Evolutionary conservation across 1,139 yeast species (phyloP).

Genomic region (Geotrichum aggregatum): DNA sequence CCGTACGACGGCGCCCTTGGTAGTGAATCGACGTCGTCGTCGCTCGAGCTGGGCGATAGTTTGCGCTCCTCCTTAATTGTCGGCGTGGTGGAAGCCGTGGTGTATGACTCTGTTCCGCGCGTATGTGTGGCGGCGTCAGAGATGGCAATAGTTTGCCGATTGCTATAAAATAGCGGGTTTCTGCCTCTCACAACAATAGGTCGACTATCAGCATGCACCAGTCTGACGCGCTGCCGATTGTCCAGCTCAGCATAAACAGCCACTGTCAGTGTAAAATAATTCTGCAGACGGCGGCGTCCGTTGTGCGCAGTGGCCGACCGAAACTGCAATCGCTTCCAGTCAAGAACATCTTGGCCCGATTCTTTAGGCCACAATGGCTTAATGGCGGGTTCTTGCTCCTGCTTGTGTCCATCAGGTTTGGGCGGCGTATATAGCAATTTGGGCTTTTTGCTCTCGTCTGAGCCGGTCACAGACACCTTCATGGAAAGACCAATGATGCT

Average conservation of each 20-base stretch:
- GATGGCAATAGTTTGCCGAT: constrained; percentile 46
- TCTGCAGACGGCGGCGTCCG: constrained; percentile 55
- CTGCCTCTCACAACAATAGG: constrained; percentile 64
- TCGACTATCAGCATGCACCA: constrained; percentile 35
- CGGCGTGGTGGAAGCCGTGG: background rate
- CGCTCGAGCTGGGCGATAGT: constrained; percentile 2
- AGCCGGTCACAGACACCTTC: constrained; percentile 31
- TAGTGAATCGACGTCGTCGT: constrained; percentile 10
- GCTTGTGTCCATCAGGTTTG: constrained; percentile 24
- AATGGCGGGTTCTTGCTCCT: constrained; percentile 30
- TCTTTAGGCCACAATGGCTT: constrained; percentile 32
- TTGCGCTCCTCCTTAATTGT: constrained; percentile 4
- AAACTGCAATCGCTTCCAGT: constrained; percentile 49
- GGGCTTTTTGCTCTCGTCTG: constrained; percentile 30
- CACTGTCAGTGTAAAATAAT: constrained; percentile 51
- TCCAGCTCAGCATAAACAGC: constrained; percentile 41
- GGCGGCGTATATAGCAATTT: constrained; percentile 33
- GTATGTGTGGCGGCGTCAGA: constrained; percentile 1
- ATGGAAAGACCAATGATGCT: constrained; percentile 32
- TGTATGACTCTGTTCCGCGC: background rate
- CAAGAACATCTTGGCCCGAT: constrained; percentile 31
- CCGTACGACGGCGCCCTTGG: constrained; percentile 11
- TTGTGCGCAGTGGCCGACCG: constrained; percentile 62
- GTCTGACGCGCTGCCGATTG: constrained; percentile 31
- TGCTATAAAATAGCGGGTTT: constrained; percentile 59